Evolutionary conservation across 371 early-diverging fungal species (phyloP).

Genomic region (Cokeromyces recurvatus): DNA sequence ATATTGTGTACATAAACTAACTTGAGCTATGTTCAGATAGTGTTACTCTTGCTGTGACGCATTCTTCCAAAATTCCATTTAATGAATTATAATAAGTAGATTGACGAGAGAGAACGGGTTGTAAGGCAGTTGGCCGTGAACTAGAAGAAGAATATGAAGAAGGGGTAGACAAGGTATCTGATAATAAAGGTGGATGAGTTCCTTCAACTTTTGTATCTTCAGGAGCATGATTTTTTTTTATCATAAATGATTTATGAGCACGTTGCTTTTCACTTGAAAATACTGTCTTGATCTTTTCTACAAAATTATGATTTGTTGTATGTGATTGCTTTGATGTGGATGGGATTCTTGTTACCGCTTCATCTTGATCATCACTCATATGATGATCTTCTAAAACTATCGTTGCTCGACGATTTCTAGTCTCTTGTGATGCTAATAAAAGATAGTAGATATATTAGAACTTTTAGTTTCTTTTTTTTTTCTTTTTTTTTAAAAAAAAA

Average conservation of each 20-base stretch:
- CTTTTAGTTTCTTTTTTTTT: not conserved
- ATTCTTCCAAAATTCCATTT: constrained; percentile 17
- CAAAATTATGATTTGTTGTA: no score
- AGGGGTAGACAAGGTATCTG: not conserved
- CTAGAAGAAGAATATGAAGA: constrained; percentile 9
- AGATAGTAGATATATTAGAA: no score
- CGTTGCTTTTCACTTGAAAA: constrained; percentile 19
- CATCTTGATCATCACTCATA: no score
- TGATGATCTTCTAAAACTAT: no score
- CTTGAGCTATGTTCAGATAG: no score
- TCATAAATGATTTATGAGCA: not conserved
- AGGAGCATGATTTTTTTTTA: not conserved
- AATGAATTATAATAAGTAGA: constrained; percentile 15
- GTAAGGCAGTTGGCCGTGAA: not conserved
- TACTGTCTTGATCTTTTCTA: constrained; percentile 37
- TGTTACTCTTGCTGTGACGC: no score
- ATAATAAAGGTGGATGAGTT: not conserved
- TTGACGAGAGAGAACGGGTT: constrained; percentile 16
- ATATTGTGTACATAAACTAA: no score
- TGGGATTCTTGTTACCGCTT: no score
- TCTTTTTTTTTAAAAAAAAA: no score
- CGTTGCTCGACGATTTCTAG: no score
- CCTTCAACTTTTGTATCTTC: constrained; percentile 5
- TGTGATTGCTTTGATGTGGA: no score
- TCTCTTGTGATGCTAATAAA: no score